Base-by-base conservation (phyloP, 495 filamentous ascomycete genomes). In the Hypoxylon cercidicola region DNA sequence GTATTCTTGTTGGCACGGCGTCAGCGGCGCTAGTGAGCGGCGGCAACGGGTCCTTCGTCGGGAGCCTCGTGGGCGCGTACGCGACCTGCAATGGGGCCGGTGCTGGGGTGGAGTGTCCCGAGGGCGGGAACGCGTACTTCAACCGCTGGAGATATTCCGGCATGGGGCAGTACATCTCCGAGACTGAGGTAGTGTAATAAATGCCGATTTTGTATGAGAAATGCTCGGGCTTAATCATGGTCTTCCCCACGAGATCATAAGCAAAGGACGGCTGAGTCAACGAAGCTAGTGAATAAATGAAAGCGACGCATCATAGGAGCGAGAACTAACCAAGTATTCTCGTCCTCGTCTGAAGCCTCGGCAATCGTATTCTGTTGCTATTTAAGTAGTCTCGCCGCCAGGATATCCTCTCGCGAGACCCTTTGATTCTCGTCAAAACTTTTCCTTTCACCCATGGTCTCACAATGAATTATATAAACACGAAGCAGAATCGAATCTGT, bases 41-140 rank as follows among this genome's bases (percentile, higher is more conserved):
- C 57, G 78, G 77, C 0, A 56, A 60, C 43, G 73, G 72, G 15
- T 64, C 58, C 6, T 79, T 78, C 59, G 76, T 77, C 0, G 77
- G 77, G 9, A 75, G 72, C 15, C 61, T 80, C n/a, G 60, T 79
- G 0, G 79, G 79, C 0, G 72, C 69, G 3, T 81, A 81, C 62
- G 79, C 79, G 32, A 81, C 79, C n/a, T 75, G 71, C 39, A 80
- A 81, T 60, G 79, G 78, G 18, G 77, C 73, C 4, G 70, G 72
- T 8, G 63, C 57, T 1, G 74, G 64, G 0, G 55, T 61, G 3
- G 49, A 54, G 18, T 75, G 66, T 63, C 70, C 70, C 7, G 21
- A 50, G 11, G 70, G 70, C 9, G 70, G 70, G 13, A 48, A 64
- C n/a, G 70, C 77, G 47, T 76, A 77, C 63, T 66, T 80, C n/a